Conservation (phyloP, 2,329 filamentous ascomycete species). For the Pyrenochaeta sp. region DNA sequence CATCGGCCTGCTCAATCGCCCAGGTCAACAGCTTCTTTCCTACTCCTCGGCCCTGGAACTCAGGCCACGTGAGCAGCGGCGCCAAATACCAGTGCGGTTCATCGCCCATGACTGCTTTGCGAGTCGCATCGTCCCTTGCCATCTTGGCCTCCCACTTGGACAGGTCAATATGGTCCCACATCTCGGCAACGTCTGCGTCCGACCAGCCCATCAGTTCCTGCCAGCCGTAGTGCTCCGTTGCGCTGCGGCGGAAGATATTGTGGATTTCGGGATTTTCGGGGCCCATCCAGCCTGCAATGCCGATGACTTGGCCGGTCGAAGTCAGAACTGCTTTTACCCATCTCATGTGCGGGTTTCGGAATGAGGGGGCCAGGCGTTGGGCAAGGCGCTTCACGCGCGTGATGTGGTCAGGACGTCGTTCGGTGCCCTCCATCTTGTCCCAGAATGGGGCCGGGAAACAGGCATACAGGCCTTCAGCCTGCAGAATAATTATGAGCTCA, state of each 20-base stretch:
- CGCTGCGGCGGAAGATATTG: conserved; percentile 28
- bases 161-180: conserved; percentile 27
- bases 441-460: conserved; percentile 31
- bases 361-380: conserved; percentile 25
- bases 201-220: conserved; percentile 25
- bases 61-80: conserved; percentile 36
- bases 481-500: background rate
- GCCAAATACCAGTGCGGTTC: conserved; percentile 44
- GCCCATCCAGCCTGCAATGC: conserved; percentile 36
- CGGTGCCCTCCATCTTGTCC: conserved; percentile 29
- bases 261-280: conserved; percentile 24
- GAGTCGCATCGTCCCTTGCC: conserved; percentile 22
- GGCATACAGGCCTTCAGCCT: conserved; percentile 41
- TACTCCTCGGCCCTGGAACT: conserved; percentile 38
- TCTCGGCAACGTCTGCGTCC: conserved; percentile 32
- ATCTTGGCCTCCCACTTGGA: conserved; percentile 30
- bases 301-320: conserved; percentile 28
- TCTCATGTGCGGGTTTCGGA: conserved; percentile 20
- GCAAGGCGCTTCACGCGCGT: conserved; percentile 28
- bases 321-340: conserved; percentile 38
- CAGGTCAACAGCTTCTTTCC: conserved; percentile 37
- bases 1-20: conserved; percentile 42
- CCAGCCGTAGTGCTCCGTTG: conserved; percentile 30
- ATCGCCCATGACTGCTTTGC: conserved; percentile 21
- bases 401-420: conserved; percentile 14